Conservation (phyloP, 805 yeast species). For the Starmerella asiatica region DNA sequence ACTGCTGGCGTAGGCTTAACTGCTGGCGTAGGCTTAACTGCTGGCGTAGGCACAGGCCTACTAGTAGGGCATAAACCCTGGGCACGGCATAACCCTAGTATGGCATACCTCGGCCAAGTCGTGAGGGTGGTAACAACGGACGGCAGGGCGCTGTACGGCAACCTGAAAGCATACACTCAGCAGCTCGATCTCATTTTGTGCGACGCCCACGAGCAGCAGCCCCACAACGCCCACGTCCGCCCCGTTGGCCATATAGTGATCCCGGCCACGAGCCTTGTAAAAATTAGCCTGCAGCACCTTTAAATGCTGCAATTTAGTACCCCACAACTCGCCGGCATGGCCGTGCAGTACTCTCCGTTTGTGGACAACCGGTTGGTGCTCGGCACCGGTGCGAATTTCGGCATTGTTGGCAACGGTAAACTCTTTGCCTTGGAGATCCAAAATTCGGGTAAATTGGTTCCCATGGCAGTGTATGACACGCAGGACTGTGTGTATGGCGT, state of each 20-base stretch:
- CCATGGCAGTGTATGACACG: constrained; percentile 57
- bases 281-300: constrained; percentile 19
- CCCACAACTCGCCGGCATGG: constrained; percentile 72
- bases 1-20: no score
- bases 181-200: constrained; percentile 25
- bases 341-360: constrained; percentile 80
- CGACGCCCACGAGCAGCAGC: constrained; percentile 25
- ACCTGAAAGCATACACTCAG: constrained; percentile 23
- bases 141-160: constrained; percentile 26
- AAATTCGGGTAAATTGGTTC: constrained; percentile 46
- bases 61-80: no score
- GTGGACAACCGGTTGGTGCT: constrained; percentile 82
- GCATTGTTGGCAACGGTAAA: constrained; percentile 87
- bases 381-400: constrained; percentile 83
- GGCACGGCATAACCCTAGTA: no score
- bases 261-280: constrained; percentile 22
- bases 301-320: constrained; percentile 46
- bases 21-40: no score
- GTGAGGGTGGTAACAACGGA: constrained; percentile 24
- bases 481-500: constrained; percentile 85
- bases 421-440: constrained; percentile 56
- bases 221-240: constrained; percentile 17
- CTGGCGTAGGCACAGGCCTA: no score
- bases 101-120: constrained; percentile 16
- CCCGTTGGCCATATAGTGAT: constrained; percentile 27